Percentiles rank a stretch among this genome's conserved stretches.
These are phyloP conservation scores for Medicago ruthenica DNA, from an alignment of 306 rosid genomes.

Conservation along the genomic window DNA sequence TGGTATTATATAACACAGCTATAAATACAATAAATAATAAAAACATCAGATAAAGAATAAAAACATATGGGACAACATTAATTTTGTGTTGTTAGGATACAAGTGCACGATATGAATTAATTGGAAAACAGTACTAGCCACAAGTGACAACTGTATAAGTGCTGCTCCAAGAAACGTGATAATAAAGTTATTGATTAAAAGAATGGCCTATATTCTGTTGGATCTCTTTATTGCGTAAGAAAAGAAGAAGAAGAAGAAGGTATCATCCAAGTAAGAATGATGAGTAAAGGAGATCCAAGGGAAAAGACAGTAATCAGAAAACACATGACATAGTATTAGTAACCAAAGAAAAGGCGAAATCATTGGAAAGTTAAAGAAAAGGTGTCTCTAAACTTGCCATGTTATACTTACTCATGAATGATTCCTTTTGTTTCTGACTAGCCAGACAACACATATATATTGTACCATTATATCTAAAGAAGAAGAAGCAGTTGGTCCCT, in stretches of 20 bases:
- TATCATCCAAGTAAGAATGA: constrained; percentile 10
- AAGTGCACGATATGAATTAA: neutral
- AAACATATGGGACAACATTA: neutral
- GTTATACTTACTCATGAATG: constrained; percentile 31
- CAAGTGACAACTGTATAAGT: constrained; percentile 10
- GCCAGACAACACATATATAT: constrained; percentile 14
- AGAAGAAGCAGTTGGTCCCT: neutral
- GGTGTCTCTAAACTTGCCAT: constrained; percentile 39
- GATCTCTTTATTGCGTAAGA: constrained; percentile 39
- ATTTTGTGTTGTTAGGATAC: neutral
- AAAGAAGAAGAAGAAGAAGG: constrained; percentile 8
- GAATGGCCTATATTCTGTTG: constrained; percentile 1
- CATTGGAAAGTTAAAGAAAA: constrained; percentile 52
- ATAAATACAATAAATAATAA: neutral
- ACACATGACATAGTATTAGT: constrained; percentile 9
- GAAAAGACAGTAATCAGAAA: constrained; percentile 7
- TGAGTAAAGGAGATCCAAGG: constrained; percentile 9
- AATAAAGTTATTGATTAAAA: constrained; percentile 28
- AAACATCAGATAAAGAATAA: neutral
- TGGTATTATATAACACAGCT: neutral
- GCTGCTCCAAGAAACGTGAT: constrained; percentile 37
- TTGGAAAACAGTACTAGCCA: neutral
- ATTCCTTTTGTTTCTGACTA: constrained; percentile 41
- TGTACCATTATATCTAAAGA: neutral
- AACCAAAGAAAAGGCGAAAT: constrained; percentile 29